Base-by-base conservation (phyloP, 2,329 filamentous ascomycete species). In the Exophiala sp. region DNA sequence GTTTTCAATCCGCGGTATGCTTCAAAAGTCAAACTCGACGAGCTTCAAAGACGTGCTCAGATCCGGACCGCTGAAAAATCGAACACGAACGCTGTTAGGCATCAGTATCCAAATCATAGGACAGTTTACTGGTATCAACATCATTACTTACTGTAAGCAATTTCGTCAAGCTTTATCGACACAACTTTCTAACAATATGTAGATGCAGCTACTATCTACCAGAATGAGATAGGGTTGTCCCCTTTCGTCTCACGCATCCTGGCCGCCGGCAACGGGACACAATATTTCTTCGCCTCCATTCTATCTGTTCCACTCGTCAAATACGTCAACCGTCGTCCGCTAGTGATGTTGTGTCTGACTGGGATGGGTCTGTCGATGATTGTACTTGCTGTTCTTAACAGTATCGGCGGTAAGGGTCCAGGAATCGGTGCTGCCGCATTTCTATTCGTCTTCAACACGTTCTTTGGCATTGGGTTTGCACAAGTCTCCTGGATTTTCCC, bases 321-420 rank as follows among this genome's bases (percentile, higher is more conserved):
- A 60, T 72, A 70, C 47, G 67, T 78, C 48, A 77, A 77, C 11
- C 73, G 87, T 24, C 79, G 87, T 14, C 80, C 81, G 64, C 78
- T 90, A 56, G 89, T 91, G 85, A 71, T 90, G 14, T 81, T 88
- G 58, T 86, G 86, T 49, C 82, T 83, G 0, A 71, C 80, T 33
- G 83, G 83, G 0, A 84, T 85, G 73, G 82, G 82, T 35, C 65
- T 78, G 1, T 83, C 81, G 47, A 89, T 89, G 86, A 79, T 83
- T 2, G 76, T 89, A 20, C 65, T 79, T 3, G 72, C 75, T 5
- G 65, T 73, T 16, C 77, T 75, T 62, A 71, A 75, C 10, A 69
- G 66, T 32, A 47, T 46, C 0, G 65, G 67, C 11, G 78, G 79
- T 66, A 70, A 69, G 2, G 55, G 70, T 1, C 74, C 80, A 2